phyloP scores from a whole-genome alignment of 768 basidiomycete genomes.

The Collybia nuda region DNA sequence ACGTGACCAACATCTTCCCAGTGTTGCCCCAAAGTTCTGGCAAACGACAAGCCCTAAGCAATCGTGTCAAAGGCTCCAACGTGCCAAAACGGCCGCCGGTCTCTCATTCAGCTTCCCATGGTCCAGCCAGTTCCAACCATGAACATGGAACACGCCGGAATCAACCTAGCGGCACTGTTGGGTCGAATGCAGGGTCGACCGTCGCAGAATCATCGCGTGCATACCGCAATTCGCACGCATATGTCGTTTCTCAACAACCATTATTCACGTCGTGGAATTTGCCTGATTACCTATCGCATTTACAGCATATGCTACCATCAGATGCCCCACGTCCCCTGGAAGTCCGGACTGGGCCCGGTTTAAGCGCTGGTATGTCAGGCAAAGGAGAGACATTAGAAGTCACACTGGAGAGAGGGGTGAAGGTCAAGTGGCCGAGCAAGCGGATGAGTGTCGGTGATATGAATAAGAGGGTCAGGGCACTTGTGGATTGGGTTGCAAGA shows the following conservation, averaged over 20 bases:
- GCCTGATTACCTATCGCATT: conserved; percentile 90
- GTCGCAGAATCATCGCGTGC: conserved; percentile 56
- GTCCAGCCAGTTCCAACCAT: conserved; percentile 27
- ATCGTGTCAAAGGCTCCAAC: conserved; percentile 39
- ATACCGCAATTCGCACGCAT: conserved; percentile 79
- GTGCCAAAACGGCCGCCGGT: conserved; percentile 40
- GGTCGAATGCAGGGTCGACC: conserved; percentile 34
- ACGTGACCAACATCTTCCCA: conserved; percentile 14
- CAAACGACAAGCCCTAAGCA: conserved; percentile 36
- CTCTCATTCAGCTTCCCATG: conserved; percentile 25
- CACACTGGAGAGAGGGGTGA: conserved; percentile 73
- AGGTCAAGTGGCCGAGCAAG: conserved; percentile 92
- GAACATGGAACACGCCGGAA: conserved; percentile 53
- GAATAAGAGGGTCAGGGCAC: conserved; percentile 88
- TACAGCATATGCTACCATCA: conserved; percentile 80
- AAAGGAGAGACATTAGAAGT: conserved; percentile 58
- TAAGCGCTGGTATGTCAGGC: conserved; percentile 18
- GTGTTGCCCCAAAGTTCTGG: conserved; percentile 10
- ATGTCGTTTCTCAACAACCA: conserved; percentile 76
- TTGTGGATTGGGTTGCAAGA: conserved; percentile 93
- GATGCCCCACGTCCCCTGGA: conserved; percentile 73
- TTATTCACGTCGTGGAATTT: conserved; percentile 86
- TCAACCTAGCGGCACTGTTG: conserved; percentile 36
- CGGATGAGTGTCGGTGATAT: conserved; percentile 96
- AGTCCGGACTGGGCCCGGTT: conserved; percentile 48